Conservation (phyloP, 352 stramenopile species). For the Pythium monospermum region DNA sequence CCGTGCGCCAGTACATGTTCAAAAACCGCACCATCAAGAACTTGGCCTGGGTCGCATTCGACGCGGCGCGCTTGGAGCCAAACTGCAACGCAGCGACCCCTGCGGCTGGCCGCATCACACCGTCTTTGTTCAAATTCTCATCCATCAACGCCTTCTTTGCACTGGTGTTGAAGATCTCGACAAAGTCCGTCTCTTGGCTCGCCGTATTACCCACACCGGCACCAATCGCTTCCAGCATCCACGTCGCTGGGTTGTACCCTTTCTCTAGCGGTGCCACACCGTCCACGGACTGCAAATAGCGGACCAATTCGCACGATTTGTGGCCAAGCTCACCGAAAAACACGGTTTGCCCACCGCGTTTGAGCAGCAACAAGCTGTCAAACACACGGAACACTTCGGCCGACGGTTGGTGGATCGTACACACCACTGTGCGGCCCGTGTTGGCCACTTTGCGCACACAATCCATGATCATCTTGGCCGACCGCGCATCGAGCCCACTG, state of each 20-base stretch:
- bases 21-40: slow-evolving; percentile 36
- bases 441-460: slow-evolving; percentile 81
- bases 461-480: slow-evolving; percentile 68
- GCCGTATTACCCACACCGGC: slow-evolving; percentile 31
- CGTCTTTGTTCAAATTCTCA: slow-evolving; percentile 14
- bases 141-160: slow-evolving; percentile 2
- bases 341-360: slow-evolving; percentile 66
- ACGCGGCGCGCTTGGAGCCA: slow-evolving; percentile 17
- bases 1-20: slow-evolving; percentile 65
- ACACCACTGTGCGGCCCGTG: slow-evolving; percentile 22
- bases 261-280: slow-evolving; percentile 26
- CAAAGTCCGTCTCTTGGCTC: slow-evolving; percentile 32
- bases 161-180: slow-evolving; percentile 20
- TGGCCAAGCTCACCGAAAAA: slow-evolving; percentile 42
- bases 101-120: slow-evolving; percentile 11
- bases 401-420: slow-evolving; percentile 65
- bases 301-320: slow-evolving; percentile 23
- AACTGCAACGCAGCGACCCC: slow-evolving; percentile 14
- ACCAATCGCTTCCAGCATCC: slow-evolving; percentile 79
- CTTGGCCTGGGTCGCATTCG: slow-evolving; percentile 18
- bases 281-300: slow-evolving; percentile 53
- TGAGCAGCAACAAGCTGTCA: slow-evolving; percentile 74
- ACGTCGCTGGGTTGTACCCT: slow-evolving; percentile 83
- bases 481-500: slow-evolving; percentile 78
- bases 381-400: slow-evolving; percentile 66